phyloP scores from a whole-genome alignment of 345 rosid genomes.

The Capsella bursapastoris region DNA sequence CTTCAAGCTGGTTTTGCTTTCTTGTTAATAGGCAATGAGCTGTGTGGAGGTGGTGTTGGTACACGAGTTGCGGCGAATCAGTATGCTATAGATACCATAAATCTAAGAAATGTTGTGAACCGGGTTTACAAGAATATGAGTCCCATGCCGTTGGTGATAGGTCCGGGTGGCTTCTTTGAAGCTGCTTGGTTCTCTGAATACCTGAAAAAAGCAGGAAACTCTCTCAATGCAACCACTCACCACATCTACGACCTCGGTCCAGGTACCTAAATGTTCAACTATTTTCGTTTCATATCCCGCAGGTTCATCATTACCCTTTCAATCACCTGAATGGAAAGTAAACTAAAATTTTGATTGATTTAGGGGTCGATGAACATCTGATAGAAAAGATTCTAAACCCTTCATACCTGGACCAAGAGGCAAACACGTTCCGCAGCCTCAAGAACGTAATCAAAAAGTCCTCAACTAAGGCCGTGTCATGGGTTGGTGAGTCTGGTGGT shows the following conservation, averaged over 20 bases:
- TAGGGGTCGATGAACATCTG: conserved; percentile 72
- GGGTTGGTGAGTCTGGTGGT: conserved; percentile 99
- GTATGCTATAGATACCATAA: conserved; percentile 71
- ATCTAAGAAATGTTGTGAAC: conserved; percentile 56
- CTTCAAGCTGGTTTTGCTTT: not conserved
- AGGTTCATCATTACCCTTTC: conserved; percentile 9
- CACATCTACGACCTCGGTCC: conserved; percentile 97
- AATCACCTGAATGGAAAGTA: conserved; percentile 2
- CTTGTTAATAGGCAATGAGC: conserved; percentile 72
- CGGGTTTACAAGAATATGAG: conserved; percentile 51
- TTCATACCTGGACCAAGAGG: conserved; percentile 62
- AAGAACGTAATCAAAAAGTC: conserved; percentile 58
- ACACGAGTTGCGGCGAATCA: conserved; percentile 70
- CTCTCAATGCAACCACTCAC: conserved; percentile 68
- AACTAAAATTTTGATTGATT: conserved; percentile 22
- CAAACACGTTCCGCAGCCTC: conserved; percentile 56
- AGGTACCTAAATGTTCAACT: conserved; percentile 52
- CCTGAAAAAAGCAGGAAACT: conserved; percentile 53
- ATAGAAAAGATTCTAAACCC: conserved; percentile 82
- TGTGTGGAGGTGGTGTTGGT: conserved; percentile 84
- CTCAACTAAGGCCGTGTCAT: conserved; percentile 61
- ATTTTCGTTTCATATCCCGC: not conserved
- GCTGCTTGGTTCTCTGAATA: conserved; percentile 69
- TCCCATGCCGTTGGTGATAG: conserved; percentile 68
- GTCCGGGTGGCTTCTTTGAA: conserved; percentile 93